Percentiles rank a stretch among this genome's conserved stretches.
Conservation (phyloP, 108 stramenopile genomes). For the Discostella pseudostelligera region DNA sequence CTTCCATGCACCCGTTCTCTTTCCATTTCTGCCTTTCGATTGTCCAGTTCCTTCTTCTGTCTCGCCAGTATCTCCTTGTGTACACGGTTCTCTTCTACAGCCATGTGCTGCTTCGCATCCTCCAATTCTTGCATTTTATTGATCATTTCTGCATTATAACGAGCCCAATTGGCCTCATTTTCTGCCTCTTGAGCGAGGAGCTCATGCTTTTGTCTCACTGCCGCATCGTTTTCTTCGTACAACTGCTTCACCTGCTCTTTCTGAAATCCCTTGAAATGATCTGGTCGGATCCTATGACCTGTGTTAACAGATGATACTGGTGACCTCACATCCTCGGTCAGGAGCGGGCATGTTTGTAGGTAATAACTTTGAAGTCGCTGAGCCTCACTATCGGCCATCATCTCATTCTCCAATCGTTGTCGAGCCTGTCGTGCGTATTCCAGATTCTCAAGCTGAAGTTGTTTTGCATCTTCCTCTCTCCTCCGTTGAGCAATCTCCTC, state of each 20-base stretch:
- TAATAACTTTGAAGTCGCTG: constrained; percentile 29
- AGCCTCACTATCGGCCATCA: constrained; percentile 24
- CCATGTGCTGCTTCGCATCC: constrained; percentile 3
- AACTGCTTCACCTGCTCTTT: constrained; percentile 25
- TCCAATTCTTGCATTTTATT: constrained; percentile 17
- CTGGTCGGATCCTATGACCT: constrained; percentile 28
- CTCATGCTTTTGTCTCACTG: constrained; percentile 24
- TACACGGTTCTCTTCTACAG: constrained; percentile 16
- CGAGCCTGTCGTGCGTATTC: constrained; percentile 25
- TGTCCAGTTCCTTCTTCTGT: constrained; percentile 30
- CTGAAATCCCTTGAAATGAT: constrained; percentile 44
- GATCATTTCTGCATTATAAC: constrained; percentile 25
- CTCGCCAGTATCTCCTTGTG: constrained; percentile 13
- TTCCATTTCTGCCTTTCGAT: constrained; percentile 24
- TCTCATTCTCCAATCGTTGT: constrained; percentile 21
- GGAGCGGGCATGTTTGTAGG: constrained; percentile 27
- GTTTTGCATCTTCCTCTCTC: constrained; percentile 27
- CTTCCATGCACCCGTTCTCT: constrained; percentile 12
- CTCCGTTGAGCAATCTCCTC: constrained; percentile 7
- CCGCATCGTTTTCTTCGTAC: constrained; percentile 38
- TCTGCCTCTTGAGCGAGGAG: constrained; percentile 12
- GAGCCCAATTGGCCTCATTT: constrained; percentile 22
- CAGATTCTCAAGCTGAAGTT: constrained; percentile 38
- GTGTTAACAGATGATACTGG: constrained; percentile 19
- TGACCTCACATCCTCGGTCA: constrained; percentile 24